These are phyloP conservation scores for Voacanga thouarsii DNA, from an alignment of 257 asterid genomes.

Conservation along the genomic window DNA sequence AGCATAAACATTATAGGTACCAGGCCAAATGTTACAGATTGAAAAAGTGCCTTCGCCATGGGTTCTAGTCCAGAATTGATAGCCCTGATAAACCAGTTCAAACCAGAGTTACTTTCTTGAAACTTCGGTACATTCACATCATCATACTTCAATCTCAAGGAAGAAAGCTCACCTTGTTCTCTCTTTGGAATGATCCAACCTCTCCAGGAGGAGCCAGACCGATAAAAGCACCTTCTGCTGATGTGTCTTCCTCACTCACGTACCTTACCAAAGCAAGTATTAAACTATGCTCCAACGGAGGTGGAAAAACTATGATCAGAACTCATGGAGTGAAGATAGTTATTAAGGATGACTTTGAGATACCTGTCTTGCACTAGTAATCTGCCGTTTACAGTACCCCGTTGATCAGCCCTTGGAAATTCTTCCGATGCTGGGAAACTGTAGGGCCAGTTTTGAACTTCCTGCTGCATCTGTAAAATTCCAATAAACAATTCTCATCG, in stretches of 20 bases:
- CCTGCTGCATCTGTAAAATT: constrained; percentile 36
- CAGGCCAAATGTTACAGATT: constrained; percentile 49
- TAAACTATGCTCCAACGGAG: background rate
- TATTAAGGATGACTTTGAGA: background rate
- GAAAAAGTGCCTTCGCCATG: constrained; percentile 53
- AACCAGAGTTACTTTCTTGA: constrained; percentile 14
- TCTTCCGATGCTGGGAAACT: constrained; percentile 75
- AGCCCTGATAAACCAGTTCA: constrained; percentile 39
- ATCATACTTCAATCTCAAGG: background rate
- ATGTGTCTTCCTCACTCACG: constrained; percentile 34
- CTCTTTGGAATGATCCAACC: constrained; percentile 79
- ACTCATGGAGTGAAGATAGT: background rate
- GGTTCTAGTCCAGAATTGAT: constrained; percentile 72
- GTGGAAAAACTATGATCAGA: background rate
- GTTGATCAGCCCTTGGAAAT: constrained; percentile 49
- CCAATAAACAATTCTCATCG: background rate
- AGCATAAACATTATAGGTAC: constrained; percentile 65
- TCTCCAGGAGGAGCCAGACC: constrained; percentile 84
- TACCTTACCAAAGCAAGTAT: constrained; percentile 7
- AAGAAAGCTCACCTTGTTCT: constrained; percentile 68
- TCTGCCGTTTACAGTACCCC: constrained; percentile 65
- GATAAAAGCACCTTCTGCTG: constrained; percentile 65
- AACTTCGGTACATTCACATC: background rate
- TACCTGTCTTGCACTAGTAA: constrained; percentile 76
- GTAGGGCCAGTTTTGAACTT: constrained; percentile 71